Percentiles rank a stretch among this genome's conserved stretches.
Evolutionary conservation across 768 basidiomycete genomes (phyloP).

Genomic region (Russula sp.): DNA sequence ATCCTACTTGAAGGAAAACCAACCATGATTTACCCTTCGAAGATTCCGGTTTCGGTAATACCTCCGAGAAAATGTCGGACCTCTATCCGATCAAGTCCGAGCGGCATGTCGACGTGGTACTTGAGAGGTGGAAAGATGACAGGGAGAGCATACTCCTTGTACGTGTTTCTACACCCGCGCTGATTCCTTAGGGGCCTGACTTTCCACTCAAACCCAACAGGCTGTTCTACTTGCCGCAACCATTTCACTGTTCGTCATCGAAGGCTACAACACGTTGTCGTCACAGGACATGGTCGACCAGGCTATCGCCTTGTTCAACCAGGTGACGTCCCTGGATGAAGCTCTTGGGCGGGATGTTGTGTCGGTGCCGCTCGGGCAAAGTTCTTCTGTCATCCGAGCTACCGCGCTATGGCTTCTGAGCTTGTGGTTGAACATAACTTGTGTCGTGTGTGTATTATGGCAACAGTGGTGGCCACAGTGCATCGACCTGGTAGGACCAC

Average conservation of each 20-base stretch:
- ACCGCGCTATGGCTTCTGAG: constrained; percentile 2
- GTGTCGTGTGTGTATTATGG: neutral
- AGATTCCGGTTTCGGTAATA: neutral
- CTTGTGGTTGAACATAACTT: constrained; percentile 2
- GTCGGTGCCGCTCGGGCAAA: neutral
- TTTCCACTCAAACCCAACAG: neutral
- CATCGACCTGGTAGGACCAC: neutral
- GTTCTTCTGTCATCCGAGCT: neutral
- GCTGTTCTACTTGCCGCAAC: neutral
- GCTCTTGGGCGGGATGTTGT: neutral
- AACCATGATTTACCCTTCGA: neutral
- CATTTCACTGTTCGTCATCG: neutral
- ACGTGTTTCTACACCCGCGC: neutral
- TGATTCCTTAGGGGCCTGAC: neutral
- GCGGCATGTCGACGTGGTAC: neutral
- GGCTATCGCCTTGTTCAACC: constrained; percentile 6
- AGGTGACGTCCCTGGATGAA: neutral
- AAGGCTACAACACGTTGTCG: neutral
- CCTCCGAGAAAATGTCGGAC: neutral
- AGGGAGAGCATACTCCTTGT: constrained; percentile 2
- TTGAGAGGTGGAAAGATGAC: neutral
- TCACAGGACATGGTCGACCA: constrained; percentile 5
- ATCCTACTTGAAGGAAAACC: neutral
- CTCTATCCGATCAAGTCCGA: neutral
- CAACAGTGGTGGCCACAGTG: neutral